These are phyloP conservation scores for Pseudozyma sp. DNA, from an alignment of 1,284 basidiomycete species.

Conservation along the genomic window DNA sequence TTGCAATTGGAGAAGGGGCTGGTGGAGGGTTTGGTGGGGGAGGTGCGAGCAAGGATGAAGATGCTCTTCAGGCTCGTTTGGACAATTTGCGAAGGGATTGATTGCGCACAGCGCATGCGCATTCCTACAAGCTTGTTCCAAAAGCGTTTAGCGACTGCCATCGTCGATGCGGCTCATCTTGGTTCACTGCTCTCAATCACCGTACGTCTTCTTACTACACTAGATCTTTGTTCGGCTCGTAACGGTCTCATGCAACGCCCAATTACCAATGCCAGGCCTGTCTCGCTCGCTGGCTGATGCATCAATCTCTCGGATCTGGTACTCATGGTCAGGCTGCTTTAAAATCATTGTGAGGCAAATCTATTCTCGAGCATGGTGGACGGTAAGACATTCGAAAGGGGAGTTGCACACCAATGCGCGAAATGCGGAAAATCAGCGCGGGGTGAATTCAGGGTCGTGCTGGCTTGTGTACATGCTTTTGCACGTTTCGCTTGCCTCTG, in stretches of 20 bases:
- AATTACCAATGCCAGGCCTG: too few species aligned
- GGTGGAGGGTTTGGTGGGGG: constrained; percentile 23
- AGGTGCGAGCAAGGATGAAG: constrained; percentile 58
- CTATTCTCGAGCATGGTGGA: background rate
- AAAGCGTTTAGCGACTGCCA: too few species aligned
- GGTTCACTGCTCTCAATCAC: background rate
- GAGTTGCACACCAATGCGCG: background rate
- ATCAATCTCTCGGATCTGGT: background rate
- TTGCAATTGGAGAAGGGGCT: constrained; percentile 65
- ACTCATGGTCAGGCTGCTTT: too few species aligned
- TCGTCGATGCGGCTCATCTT: too few species aligned
- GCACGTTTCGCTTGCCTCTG: background rate
- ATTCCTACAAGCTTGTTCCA: background rate
- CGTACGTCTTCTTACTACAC: background rate
- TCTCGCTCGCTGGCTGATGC: background rate
- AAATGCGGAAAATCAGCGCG: too few species aligned
- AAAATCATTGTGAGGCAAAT: background rate
- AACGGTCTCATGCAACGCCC: constrained; percentile 9
- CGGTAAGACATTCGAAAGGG: background rate
- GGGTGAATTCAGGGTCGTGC: constrained; percentile 2
- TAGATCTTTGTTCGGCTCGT: constrained; percentile 7
- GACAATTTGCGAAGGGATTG: constrained; percentile 63
- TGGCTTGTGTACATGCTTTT: too few species aligned
- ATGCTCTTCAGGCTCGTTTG: constrained; percentile 65
- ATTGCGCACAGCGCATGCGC: background rate